Percentiles rank a stretch among this genome's conserved stretches.
These are phyloP conservation scores for Ilyonectria sp. DNA, from an alignment of 2,329 filamentous ascomycete genomes.

Conservation along the genomic window DNA sequence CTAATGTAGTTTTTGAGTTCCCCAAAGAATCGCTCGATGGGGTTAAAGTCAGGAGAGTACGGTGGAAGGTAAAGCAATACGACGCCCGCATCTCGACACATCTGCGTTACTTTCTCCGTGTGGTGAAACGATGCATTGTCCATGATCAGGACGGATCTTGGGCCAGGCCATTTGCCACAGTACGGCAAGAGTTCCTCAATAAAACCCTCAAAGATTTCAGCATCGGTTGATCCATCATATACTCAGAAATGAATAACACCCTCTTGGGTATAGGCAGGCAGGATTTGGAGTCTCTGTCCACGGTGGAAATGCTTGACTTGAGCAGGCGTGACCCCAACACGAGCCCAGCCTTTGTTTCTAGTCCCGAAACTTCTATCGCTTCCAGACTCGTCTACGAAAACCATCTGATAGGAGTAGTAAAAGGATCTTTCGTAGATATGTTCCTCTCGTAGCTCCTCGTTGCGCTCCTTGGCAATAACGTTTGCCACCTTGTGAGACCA, in stretches of 20 bases:
- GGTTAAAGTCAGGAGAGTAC: constrained; percentile 46
- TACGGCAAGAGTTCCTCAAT: constrained; percentile 11
- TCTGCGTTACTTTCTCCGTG: constrained; percentile 44
- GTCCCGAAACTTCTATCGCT: constrained; percentile 13
- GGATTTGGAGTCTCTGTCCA: constrained; percentile 39
- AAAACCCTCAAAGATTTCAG: neutral
- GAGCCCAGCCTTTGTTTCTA: constrained; percentile 17
- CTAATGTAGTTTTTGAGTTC: constrained; percentile 41
- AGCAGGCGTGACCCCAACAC: constrained; percentile 19
- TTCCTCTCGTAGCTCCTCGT: constrained; percentile 21
- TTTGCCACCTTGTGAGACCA: constrained; percentile 17
- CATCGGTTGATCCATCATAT: neutral
- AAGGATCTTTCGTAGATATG: constrained; percentile 19
- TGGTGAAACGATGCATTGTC: constrained; percentile 54
- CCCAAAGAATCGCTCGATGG: constrained; percentile 44
- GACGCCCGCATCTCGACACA: constrained; percentile 44
- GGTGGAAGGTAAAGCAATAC: constrained; percentile 33
- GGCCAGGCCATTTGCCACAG: constrained; percentile 51
- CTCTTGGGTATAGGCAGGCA: constrained; percentile 46
- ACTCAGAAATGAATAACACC: neutral
- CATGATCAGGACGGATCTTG: constrained; percentile 54
- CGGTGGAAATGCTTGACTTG: constrained; percentile 36
- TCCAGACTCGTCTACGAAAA: constrained; percentile 19
- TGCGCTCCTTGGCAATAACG: constrained; percentile 10
- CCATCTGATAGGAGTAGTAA: constrained; percentile 17